Evolutionary conservation across 139 green algal genomes (phyloP), one percentile per base, ranked within the genome.

Genomic region (Penium margaritaceum): DNA sequence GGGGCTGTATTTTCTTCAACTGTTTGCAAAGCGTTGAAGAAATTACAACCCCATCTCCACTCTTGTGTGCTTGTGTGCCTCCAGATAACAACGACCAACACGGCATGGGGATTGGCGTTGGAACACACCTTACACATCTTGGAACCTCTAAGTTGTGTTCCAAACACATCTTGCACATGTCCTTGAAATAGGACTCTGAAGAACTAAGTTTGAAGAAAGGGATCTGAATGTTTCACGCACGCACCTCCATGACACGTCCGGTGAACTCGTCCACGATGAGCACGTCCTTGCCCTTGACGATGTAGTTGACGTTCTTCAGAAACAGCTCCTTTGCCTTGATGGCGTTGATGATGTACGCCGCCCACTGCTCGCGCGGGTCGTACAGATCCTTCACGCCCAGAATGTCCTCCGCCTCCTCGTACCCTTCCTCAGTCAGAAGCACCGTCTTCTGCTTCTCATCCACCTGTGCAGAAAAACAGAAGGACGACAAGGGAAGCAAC

Each of bases 231-330:
- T 51, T 21, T 12, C 41, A 7, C 41, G 7, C 1, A 2, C 72
- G 15, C 27, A 77, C 65, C 51, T 53, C 5, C 70, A 78, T 77
- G 34, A 85, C 65, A 15, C 82, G 79, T 2, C 82, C 84, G 0
- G 94, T 99, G 83, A 97, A 96, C 87, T 98, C 93, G 72, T 99
- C 94, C 29, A 99, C 92, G 67, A 98, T 99, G 73, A 98, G 88
- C 41, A 98, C 83, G 81, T 96, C 90, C 3, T 81, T 83, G 47
- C 73, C 81, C 64, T 90, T 90, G 19, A 97, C 90, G 77, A 98
- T 98, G 87, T 99, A 99, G 75, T 91, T 90, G 14, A 96, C 88
- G 63, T 98, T 87, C 24, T 72, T 79, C 36, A 88, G 81, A 47
- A 95, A 90, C 29, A 99, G 85, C 80, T 98, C 94, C 86, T 98